Conservation (phyloP, 1,284 basidiomycete species). For the Neolentinus lepideus region DNA sequence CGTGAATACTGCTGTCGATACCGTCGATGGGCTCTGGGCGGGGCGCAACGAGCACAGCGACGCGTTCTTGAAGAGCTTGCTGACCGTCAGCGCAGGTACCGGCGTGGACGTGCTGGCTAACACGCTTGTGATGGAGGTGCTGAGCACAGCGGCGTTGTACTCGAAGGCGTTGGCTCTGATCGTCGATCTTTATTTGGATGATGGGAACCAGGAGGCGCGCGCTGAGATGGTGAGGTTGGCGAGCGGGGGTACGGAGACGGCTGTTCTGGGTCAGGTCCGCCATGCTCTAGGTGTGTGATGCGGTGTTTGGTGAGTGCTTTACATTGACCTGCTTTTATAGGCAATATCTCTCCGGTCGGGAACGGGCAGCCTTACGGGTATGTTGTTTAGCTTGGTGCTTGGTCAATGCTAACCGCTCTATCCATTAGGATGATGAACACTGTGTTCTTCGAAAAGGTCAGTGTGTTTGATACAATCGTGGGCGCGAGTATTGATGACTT, state of each 20-base stretch:
- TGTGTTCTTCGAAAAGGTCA: conserved; percentile 37
- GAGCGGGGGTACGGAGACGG: conserved; percentile 20
- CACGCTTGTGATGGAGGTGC: conserved; percentile 37
- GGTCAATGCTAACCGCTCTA: background rate
- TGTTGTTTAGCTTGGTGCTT: too few relatives aligned
- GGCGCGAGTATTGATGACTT: background rate
- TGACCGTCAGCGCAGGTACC: conserved; percentile 6
- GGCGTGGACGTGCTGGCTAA: conserved; percentile 28
- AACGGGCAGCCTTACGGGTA: conserved; percentile 24
- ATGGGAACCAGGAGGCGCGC: conserved; percentile 29
- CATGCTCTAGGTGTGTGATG: conserved; percentile 46
- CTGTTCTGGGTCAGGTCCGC: conserved; percentile 38
- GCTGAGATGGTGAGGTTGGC: conserved; percentile 27
- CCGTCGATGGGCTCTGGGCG: conserved; percentile 11
- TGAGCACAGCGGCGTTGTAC: conserved; percentile 45
- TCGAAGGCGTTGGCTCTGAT: conserved; percentile 50
- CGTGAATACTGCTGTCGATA: conserved; percentile 12
- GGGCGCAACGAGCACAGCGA: conserved; percentile 16
- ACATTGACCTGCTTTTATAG: too few relatives aligned
- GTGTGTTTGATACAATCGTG: background rate
- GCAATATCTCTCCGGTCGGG: background rate
- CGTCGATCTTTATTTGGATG: conserved; percentile 56
- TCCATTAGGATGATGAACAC: conserved; percentile 30
- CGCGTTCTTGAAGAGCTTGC: conserved; percentile 11
- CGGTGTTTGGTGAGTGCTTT: too few relatives aligned